A percentile compares a stretch with the other conserved stretches of the same genome.
phyloP scores from a whole-genome alignment of 2,329 filamentous ascomycete genomes.

The Bipolaris bicolor region DNA sequence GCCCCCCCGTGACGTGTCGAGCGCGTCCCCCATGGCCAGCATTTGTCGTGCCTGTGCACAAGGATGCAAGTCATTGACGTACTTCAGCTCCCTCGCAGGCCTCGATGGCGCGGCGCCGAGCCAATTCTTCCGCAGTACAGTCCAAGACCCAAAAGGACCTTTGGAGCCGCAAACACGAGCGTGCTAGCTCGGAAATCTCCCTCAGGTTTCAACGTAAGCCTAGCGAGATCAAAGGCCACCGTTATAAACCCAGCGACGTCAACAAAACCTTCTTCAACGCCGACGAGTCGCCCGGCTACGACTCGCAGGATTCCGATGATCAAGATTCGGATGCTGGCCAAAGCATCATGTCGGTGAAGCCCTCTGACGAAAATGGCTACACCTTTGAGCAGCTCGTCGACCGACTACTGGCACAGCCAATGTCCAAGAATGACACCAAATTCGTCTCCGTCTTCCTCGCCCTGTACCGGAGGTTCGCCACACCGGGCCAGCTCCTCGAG shows the following conservation, averaged over 20 bases:
- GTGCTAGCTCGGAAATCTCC: slow-evolving; percentile 57
- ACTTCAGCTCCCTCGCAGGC: slow-evolving; percentile 41
- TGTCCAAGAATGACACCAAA: slow-evolving; percentile 86
- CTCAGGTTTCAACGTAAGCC: slow-evolving; percentile 40
- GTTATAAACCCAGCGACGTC: slow-evolving; percentile 52
- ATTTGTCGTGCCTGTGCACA: background rate
- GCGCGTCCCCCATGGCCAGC: background rate
- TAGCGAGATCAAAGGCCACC: slow-evolving; percentile 41
- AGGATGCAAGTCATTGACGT: slow-evolving; percentile 25
- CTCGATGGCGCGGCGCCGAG: slow-evolving; percentile 50
- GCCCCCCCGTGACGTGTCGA: slow-evolving; percentile 3
- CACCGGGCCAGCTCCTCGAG: slow-evolving; percentile 77
- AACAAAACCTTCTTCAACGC: slow-evolving; percentile 67
- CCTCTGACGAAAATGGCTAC: slow-evolving; percentile 65
- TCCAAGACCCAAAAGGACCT: slow-evolving; percentile 49
- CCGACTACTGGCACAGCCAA: slow-evolving; percentile 79
- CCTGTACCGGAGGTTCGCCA: slow-evolving; percentile 90
- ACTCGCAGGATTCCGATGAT: slow-evolving; percentile 69
- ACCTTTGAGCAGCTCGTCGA: slow-evolving; percentile 69
- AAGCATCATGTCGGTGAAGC: slow-evolving; percentile 43
- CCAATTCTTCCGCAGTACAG: slow-evolving; percentile 54
- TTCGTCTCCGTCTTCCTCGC: slow-evolving; percentile 90
- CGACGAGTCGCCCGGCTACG: slow-evolving; percentile 73
- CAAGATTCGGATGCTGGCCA: slow-evolving; percentile 68
- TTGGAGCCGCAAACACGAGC: slow-evolving; percentile 51